These are phyloP conservation scores for Atalantia buxifolia DNA, from an alignment of 345 rosid species.

Conservation along the genomic window DNA sequence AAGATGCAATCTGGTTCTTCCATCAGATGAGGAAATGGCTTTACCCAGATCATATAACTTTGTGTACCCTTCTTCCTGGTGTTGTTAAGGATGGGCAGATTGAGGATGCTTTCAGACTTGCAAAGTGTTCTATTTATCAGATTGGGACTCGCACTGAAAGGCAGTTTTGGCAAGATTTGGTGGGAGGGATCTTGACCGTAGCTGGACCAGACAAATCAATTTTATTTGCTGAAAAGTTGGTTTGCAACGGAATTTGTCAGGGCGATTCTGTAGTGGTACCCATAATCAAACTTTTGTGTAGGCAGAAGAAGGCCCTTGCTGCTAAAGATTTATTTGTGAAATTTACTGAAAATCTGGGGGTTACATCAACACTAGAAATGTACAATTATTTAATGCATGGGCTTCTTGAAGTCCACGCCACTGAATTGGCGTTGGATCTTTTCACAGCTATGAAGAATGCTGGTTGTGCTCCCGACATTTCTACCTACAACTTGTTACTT, in stretches of 20 bases:
- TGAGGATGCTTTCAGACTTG: slow-evolving; percentile 66
- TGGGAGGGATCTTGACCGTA: slow-evolving; percentile 61
- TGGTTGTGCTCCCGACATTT: slow-evolving; percentile 59
- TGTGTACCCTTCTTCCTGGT: slow-evolving; percentile 87
- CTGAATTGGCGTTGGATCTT: slow-evolving; percentile 46
- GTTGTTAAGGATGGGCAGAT: slow-evolving; percentile 57
- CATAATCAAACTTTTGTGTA: slow-evolving; percentile 54
- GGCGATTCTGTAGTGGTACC: slow-evolving; percentile 67
- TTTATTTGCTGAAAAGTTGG: slow-evolving; percentile 62
- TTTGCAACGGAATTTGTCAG: slow-evolving; percentile 36
- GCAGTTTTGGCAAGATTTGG: slow-evolving; percentile 70
- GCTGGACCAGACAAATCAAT: slow-evolving; percentile 58
- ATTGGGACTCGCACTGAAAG: slow-evolving; percentile 16
- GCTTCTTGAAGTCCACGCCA: slow-evolving; percentile 44
- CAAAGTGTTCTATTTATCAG: slow-evolving; percentile 48
- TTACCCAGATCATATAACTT: slow-evolving; percentile 69
- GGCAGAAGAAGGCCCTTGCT: slow-evolving; percentile 46
- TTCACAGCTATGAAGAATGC: slow-evolving; percentile 56
- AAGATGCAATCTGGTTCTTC: slow-evolving; percentile 72
- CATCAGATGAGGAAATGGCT: slow-evolving; percentile 86
- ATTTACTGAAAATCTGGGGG: slow-evolving; percentile 60
- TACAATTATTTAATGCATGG: slow-evolving; percentile 69
- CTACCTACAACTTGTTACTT: slow-evolving; percentile 73
- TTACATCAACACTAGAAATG: slow-evolving; percentile 36
- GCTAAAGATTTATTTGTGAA: slow-evolving; percentile 50